Percentiles rank a stretch among this genome's conserved stretches.
phyloP scores from a whole-genome alignment of 1,284 basidiomycete species.

The Mycocalia duriaeana region DNA sequence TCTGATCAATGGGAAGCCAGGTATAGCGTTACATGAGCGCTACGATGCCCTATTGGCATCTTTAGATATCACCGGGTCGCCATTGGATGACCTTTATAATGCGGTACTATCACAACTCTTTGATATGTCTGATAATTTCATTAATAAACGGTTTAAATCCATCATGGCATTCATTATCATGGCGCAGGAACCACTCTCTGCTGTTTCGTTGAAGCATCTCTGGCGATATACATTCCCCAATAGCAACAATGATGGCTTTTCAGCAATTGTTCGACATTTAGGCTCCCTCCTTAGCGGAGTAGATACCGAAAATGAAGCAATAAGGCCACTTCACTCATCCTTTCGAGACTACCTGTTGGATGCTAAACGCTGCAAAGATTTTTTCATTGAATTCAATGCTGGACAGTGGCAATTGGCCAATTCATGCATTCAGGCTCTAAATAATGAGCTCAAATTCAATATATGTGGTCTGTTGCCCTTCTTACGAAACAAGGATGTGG shows the following conservation, averaged over 20 bases:
- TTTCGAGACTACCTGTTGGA: constrained; percentile 9
- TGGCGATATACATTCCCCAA: neutral
- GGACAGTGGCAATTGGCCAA: neutral
- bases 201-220: neutral
- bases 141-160: neutral
- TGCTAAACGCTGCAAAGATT: neutral
- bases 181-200: constrained; percentile 6
- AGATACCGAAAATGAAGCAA: neutral
- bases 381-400: neutral
- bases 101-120: neutral
- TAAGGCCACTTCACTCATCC: constrained; percentile 4
- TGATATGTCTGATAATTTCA: neutral
- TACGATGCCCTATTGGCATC: neutral
- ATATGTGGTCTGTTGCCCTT: constrained; percentile 25
- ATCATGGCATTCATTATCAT: neutral
- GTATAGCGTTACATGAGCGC: neutral
- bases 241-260: neutral
- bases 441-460: constrained; percentile 22
- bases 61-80: neutral
- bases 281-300: constrained; percentile 4
- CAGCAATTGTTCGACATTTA: neutral
- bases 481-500: constrained; percentile 12
- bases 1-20: neutral
- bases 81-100: constrained; percentile 3
- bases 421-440: neutral